Conservation (phyloP, 1,284 basidiomycete species). For the Moesziomyces antarcticus region DNA sequence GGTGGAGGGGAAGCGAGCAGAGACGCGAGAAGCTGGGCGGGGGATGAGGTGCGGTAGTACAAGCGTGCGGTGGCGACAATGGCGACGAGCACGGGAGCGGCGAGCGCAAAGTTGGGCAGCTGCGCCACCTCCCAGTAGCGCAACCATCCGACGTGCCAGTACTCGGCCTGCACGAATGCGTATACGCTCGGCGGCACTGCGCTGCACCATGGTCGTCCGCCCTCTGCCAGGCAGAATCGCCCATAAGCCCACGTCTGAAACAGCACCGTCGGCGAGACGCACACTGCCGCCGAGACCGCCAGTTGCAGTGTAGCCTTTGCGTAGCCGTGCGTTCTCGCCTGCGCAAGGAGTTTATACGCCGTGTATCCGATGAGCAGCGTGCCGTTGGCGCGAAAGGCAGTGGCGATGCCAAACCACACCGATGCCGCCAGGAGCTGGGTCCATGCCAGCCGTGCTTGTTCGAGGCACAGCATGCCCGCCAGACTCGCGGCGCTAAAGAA, state of each 20-base stretch:
- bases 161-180: conserved; percentile 81
- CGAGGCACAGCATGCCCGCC: conserved; percentile 31
- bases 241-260: conserved; percentile 78
- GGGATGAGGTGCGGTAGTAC: conserved; percentile 7
- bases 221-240: conserved; percentile 74
- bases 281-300: background rate
- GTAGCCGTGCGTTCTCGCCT: background rate
- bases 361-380: conserved; percentile 78
- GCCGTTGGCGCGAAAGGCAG: conserved; percentile 83
- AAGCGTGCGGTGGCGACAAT: conserved; percentile 60
- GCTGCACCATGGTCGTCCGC: conserved; percentile 76
- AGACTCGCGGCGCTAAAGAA: conserved; percentile 78
- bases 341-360: conserved; percentile 44
- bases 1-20: conserved; percentile 58
- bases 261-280: conserved; percentile 74
- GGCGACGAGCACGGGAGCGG: conserved; percentile 74
- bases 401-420: conserved; percentile 76
- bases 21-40: background rate
- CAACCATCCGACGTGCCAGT: conserved; percentile 87
- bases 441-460: conserved; percentile 4
- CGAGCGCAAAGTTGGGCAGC: conserved; percentile 86
- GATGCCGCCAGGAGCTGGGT: conserved; percentile 74
- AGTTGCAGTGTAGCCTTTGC: conserved; percentile 1
- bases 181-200: conserved; percentile 78
- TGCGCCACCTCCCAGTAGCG: conserved; percentile 86